These are phyloP conservation scores for Diaporthe sp. DNA, from an alignment of 2,329 filamentous ascomycete genomes.

Conservation along the genomic window DNA sequence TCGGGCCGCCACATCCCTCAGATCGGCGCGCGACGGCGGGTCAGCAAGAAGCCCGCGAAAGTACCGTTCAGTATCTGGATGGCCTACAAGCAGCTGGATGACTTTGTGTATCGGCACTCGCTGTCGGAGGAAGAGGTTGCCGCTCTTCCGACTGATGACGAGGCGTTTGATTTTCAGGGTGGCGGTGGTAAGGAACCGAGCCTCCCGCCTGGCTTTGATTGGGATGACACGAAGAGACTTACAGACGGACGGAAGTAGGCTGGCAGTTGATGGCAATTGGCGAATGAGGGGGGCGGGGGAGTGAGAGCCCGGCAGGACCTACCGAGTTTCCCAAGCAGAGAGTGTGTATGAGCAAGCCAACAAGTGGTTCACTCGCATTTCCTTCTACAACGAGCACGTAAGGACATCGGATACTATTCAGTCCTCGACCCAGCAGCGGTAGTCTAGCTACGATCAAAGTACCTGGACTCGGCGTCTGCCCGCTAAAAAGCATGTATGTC, in stretches of 20 bases:
- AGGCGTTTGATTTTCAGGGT: not conserved
- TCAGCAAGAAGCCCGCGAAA: not conserved
- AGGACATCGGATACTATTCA: not conserved
- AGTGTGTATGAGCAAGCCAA: not conserved
- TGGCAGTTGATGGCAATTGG: not conserved
- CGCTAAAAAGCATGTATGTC: not conserved
- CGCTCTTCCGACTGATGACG: not conserved
- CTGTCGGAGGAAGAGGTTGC: not conserved
- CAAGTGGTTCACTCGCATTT: not conserved
- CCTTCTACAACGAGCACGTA: too few relatives aligned
- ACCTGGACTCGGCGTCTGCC: not conserved
- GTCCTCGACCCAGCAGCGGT: not conserved
- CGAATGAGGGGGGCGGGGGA: too few relatives aligned
- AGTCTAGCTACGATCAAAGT: not conserved
- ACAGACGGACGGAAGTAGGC: not conserved
- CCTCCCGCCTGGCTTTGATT: not conserved
- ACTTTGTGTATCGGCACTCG: conserved; percentile 5
- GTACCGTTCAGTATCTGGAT: conserved; percentile 7
- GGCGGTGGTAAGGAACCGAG: not conserved
- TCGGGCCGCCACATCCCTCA: not conserved
- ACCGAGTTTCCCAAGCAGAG: not conserved
- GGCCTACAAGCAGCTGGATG: conserved; percentile 18
- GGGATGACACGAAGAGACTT: not conserved
- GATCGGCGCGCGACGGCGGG: conserved; percentile 6
- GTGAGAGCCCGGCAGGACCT: too few relatives aligned